Evolutionary conservation across 2,329 filamentous ascomycete species (phyloP), one percentile per base, ranked within the genome.

Genomic region (Aspergillus felis): DNA sequence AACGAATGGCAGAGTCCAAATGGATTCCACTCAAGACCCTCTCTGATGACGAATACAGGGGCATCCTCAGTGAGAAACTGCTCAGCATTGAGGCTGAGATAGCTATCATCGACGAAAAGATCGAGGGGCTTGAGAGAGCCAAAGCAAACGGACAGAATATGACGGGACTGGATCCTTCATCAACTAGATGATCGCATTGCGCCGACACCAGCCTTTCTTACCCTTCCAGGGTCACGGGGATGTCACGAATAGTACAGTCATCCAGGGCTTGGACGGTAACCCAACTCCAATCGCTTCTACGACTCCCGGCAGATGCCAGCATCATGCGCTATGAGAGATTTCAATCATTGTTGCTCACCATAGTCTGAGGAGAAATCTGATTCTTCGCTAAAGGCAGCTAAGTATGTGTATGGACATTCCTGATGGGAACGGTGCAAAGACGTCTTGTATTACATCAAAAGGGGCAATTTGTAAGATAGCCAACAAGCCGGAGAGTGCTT

Each of bases 11-110:
- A 32, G 81, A 85, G 50, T 88, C 84, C 32, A 87, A 82, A 67
- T 91, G 87, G 84, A 88, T 86, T 61, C 90, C 90, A 0, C 78
- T 94, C 60, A 87, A 82, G 65, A 82, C 83, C 12, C 76, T 94
- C 27, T 85, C 84, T 0, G 87, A 94, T 64, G 81, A 87, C 27
- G 86, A 94, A 64, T 94, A 94, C 68, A 82, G 83, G 57, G 76
- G 81, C 1, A 85, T 91, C 75, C 78, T 94, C 66, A 78, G 81
- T 29, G 88, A 92, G 70, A 91, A 87, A 74, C 75, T 91, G 44
- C 71, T 93, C 27, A 82, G 79, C 60, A 76, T 93, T 3, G 87
- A 94, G 62, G 88, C 84, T 1, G 88, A 93, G 60, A 91, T 94
- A 71, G 86, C 89, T 0, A 72, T 94, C 4, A 79, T 93, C 38